Evolutionary conservation across 2,329 filamentous ascomycete genomes (phyloP).

Genomic region (Colletotrichum noveboracense): DNA sequence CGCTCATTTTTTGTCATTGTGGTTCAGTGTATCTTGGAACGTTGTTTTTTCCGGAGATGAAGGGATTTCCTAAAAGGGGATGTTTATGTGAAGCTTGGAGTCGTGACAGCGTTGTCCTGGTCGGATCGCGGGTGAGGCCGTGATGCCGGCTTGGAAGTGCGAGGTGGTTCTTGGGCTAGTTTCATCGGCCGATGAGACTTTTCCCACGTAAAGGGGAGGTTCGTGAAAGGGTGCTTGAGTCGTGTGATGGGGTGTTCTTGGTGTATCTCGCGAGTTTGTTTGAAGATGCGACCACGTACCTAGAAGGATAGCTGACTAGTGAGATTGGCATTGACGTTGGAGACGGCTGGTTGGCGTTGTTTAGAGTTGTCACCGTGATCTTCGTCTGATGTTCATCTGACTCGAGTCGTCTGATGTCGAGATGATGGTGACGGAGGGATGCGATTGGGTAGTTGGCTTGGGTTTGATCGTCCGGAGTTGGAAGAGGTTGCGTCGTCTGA

Average conservation of each 20-base stretch:
- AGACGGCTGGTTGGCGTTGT: not conserved
- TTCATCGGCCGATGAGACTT: not conserved
- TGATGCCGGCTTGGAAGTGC: not conserved
- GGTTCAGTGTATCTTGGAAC: not conserved
- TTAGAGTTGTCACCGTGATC: not conserved
- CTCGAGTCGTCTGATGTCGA: not conserved
- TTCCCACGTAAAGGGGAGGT: too few species aligned
- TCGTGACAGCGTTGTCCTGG: not conserved
- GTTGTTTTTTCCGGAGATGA: not conserved
- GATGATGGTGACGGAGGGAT: not conserved
- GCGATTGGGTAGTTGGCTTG: not conserved
- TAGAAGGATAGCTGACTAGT: not conserved
- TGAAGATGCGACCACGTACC: not conserved
- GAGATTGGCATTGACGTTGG: not conserved
- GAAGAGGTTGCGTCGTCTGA: not conserved
- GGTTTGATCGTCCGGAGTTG: not conserved
- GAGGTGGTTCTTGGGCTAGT: not conserved
- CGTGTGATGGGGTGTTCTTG: too few species aligned
- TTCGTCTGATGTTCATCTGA: not conserved
- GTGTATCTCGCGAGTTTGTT: not conserved
- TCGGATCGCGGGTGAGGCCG: not conserved
- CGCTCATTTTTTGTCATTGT: not conserved
- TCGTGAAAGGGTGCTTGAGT: too few species aligned
- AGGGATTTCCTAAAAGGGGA: not conserved
- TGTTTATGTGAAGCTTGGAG: not conserved